phyloP scores from a whole-genome alignment of 208 protist genomes.

The Trypanosoma vivax region DNA sequence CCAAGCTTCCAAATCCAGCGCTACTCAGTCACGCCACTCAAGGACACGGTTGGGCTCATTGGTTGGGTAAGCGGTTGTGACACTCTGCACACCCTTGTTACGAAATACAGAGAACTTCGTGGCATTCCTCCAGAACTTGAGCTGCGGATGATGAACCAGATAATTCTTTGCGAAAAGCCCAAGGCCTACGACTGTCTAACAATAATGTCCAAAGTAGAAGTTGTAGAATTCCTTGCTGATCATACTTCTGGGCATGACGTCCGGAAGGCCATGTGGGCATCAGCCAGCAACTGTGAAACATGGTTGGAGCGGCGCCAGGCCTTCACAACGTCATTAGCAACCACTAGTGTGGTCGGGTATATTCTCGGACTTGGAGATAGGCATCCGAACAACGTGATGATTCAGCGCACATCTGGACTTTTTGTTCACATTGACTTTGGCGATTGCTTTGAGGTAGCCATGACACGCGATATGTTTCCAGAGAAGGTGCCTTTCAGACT shows the following conservation, averaged over 20 bases:
- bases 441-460: slow-evolving; percentile 99
- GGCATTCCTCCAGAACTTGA: slow-evolving; percentile 65
- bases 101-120: slow-evolving; percentile 53
- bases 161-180: slow-evolving; percentile 69
- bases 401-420: slow-evolving; percentile 93
- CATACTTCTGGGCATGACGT: slow-evolving; percentile 96
- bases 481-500: slow-evolving; percentile 99
- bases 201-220: slow-evolving; percentile 85
- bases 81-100: slow-evolving; percentile 87
- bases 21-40: slow-evolving; percentile 98
- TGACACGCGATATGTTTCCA: slow-evolving; percentile 98
- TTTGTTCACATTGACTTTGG: slow-evolving; percentile 99
- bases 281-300: slow-evolving; percentile 91
- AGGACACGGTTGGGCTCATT: slow-evolving; percentile 97
- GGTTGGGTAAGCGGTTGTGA: slow-evolving; percentile 98
- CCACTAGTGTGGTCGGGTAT: slow-evolving; percentile 98
- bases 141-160: slow-evolving; percentile 78
- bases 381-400: slow-evolving; percentile 99
- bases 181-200: slow-evolving; percentile 82
- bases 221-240: slow-evolving; percentile 94
- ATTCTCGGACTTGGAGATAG: slow-evolving; percentile 98
- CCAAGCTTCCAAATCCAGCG: slow-evolving; percentile 81
- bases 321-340: slow-evolving; percentile 97
- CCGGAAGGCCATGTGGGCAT: slow-evolving; percentile 95
- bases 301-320: slow-evolving; percentile 98